A percentile compares a stretch with the other conserved stretches of the same genome.
Conservation (phyloP, 208 protist species). For the Strigomonas culicis region DNA sequence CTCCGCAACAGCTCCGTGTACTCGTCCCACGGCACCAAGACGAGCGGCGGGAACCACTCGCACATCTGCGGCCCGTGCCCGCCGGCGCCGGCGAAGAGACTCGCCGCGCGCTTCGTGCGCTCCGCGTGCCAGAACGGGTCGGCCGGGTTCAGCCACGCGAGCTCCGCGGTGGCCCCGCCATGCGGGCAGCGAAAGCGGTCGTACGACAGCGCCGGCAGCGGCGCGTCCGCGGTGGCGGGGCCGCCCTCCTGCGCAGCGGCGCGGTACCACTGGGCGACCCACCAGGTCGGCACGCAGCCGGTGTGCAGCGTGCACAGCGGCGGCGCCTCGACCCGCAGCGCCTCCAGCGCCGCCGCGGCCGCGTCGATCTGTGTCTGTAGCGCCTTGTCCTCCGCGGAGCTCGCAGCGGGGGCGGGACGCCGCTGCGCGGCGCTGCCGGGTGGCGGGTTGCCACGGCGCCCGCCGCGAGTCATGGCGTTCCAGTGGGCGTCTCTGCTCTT, state of each 20-base stretch:
- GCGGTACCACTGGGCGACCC: slow-evolving; percentile 64
- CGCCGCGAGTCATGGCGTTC: slow-evolving; percentile 24
- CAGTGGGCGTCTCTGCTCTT: slow-evolving; percentile 34
- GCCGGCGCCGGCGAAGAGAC: not conserved
- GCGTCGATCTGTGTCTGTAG: not conserved
- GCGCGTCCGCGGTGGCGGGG: not conserved
- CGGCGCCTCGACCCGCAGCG: not conserved
- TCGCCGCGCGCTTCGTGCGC: slow-evolving; percentile 28
- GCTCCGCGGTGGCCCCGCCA: slow-evolving; percentile 33
- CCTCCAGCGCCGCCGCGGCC: not conserved
- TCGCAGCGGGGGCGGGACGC: not conserved
- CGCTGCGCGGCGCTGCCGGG: not conserved
- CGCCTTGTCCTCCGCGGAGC: not conserved
- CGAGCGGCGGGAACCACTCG: slow-evolving; percentile 52
- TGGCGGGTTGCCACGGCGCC: slow-evolving; percentile 7
- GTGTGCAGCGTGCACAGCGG: slow-evolving; percentile 14
- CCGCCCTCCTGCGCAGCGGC: not conserved
- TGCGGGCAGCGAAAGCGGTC: slow-evolving; percentile 52
- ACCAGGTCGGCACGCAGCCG: slow-evolving; percentile 78
- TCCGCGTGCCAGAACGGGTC: slow-evolving; percentile 67
- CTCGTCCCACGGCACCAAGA: slow-evolving; percentile 70
- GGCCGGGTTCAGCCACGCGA: slow-evolving; percentile 64
- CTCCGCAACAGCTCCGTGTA: slow-evolving; percentile 33
- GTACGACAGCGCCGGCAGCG: slow-evolving; percentile 31
- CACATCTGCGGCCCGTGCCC: slow-evolving; percentile 8